Evolutionary conservation across 495 filamentous ascomycete genomes (phyloP), one percentile per base, ranked within the genome.

Genomic region (Geopyxis carbonaria): DNA sequence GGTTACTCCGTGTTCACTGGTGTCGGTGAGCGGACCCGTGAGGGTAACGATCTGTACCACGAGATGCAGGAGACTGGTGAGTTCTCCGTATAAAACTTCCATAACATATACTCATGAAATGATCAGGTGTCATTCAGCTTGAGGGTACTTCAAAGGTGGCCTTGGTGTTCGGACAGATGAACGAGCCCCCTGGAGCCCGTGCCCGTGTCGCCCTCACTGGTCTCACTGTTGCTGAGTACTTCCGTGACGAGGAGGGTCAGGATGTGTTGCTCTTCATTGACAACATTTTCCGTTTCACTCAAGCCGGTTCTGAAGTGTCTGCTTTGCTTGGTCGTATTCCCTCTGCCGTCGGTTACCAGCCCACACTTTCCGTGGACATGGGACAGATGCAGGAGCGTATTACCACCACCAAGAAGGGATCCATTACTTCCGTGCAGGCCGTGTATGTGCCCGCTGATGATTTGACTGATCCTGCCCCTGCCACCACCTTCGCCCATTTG

Each of bases 31-130:
- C 89, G 89, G 72, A 97, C 89, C 59, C 89, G 89, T 79, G 89
- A 97, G 77, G 89, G 89, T 76, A 97, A 97, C 76, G 89, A 97
- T 78, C 68, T 97, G 74, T 97, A 97, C 79, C 91, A 97, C 72
- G 89, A 97, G 80, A 97, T 97, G 89, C 89, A 97, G 73, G 86
- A 97, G 72, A 97, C 89, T 59, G 76, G 52, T 47, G 7, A 7
- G 7, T 40, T 39, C 20, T 23, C 34, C 34, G n/a, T 13, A 45
- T n/a, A n/a, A n/a, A n/a, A n/a, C 24, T 22, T 5, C 33, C 4
- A 36, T 14, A 7, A 20, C 6, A 36, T 36, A 22, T 25, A 10
- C 31, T 28, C 36, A 39, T 39, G 10, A 39, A 22, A 25, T 39
- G 23, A 39, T 39, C 25, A 56, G 52, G 77, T 68, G 89, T 97